Evolutionary conservation across 345 rosid species (phyloP).

Genomic region (Hypericum perforatum): DNA sequence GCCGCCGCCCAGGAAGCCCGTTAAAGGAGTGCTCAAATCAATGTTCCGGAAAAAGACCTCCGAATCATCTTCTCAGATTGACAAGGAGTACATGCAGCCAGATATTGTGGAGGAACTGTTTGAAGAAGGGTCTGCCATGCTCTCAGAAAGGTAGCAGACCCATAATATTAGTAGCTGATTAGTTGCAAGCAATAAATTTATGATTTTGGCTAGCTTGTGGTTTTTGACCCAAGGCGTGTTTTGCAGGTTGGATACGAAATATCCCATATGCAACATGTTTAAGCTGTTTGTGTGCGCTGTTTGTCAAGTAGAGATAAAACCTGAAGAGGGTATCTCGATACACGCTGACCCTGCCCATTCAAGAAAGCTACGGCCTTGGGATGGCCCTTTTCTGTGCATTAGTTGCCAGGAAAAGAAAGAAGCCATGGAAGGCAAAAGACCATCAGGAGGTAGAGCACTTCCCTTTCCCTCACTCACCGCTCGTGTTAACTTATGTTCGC

Average conservation of each 20-base stretch:
- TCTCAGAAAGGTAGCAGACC: constrained; percentile 66
- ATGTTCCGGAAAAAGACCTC: constrained; percentile 74
- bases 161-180: no score
- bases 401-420: constrained; percentile 98
- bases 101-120: constrained; percentile 82
- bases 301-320: constrained; percentile 96
- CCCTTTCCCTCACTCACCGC: neutral
- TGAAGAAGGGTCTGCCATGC: constrained; percentile 97
- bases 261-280: constrained; percentile 95
- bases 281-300: constrained; percentile 95
- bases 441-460: constrained; percentile 50
- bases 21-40: constrained; percentile 74
- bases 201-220: neutral
- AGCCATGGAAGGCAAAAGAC: constrained; percentile 95
- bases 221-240: constrained; percentile 11
- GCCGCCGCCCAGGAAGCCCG: constrained; percentile 63
- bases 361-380: constrained; percentile 82
- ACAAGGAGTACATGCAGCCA: constrained; percentile 59
- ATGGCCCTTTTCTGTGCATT: constrained; percentile 95
- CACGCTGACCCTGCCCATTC: constrained; percentile 59
- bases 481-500: constrained; percentile 10
- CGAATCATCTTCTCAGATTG: constrained; percentile 61
- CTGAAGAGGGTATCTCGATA: constrained; percentile 90
- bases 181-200: no score
- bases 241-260: constrained; percentile 89